Percentiles rank a stretch among this genome's conserved stretches.
phyloP scores from a whole-genome alignment of 371 early-diverging fungal genomes.

The Actinomortierella ambigua region DNA sequence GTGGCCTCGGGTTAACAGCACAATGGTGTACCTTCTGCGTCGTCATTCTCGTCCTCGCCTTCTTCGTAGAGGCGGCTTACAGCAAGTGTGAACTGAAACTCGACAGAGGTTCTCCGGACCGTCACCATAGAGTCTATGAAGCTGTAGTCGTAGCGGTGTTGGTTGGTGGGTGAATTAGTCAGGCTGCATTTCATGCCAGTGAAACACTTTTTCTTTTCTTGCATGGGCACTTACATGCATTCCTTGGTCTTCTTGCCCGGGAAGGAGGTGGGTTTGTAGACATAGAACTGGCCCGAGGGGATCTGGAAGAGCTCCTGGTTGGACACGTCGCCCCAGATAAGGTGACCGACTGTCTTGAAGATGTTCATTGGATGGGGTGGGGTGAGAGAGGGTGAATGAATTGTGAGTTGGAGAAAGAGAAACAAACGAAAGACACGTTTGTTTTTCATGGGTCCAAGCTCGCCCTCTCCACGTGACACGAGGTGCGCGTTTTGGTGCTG shows the following conservation, averaged over 20 bases:
- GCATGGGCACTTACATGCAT: conserved; percentile 40
- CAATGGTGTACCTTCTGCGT: conserved; percentile 33
- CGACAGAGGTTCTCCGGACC: conserved; percentile 58
- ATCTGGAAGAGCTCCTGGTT: conserved; percentile 57
- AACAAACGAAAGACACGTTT: too few relatives aligned
- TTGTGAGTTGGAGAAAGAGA: too few relatives aligned
- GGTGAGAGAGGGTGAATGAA: not conserved
- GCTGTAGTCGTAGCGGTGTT: conserved; percentile 13
- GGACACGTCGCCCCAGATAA: conserved; percentile 56
- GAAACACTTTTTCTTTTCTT: not conserved
- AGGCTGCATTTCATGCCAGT: not conserved
- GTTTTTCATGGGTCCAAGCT: too few relatives aligned
- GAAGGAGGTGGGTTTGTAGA: conserved; percentile 43
- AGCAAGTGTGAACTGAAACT: conserved; percentile 68
- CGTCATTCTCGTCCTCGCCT: conserved; percentile 66
- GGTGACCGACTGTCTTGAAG: conserved; percentile 57
- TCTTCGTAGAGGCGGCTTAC: conserved; percentile 73
- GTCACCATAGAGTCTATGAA: conserved; percentile 61
- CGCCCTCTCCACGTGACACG: too few relatives aligned
- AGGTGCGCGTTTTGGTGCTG: too few relatives aligned
- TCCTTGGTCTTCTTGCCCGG: conserved; percentile 35
- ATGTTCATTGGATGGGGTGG: conserved; percentile 35
- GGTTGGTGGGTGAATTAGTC: not conserved
- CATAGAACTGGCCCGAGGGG: conserved; percentile 56
- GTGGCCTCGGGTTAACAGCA: too few relatives aligned